Base-by-base conservation (phyloP, 2,329 filamentous ascomycete genomes). In the Tolypocladium amazonense region DNA sequence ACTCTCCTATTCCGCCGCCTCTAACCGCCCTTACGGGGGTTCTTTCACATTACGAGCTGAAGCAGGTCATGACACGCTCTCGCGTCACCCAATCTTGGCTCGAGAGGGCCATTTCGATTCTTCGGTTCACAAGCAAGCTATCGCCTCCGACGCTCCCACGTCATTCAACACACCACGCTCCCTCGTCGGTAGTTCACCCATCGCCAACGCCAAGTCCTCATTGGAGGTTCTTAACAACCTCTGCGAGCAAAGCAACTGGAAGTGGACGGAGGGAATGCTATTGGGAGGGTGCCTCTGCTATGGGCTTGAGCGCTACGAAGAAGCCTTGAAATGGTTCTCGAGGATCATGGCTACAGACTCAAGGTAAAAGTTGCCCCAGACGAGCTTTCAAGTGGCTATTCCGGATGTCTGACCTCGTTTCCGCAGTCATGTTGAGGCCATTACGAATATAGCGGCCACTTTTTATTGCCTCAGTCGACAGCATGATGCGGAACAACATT, bases 201-300 rank as follows among this genome's bases (percentile, higher is more conserved):
- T 81, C 27, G 72, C 78, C 8, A 59, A 83, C 63, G 90, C 90
- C 11, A 82, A 79, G 55, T 78, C 82, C 8, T 88, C 89, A 2
- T 74, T 96, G 25, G 84, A 89, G 43, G 84, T 91, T 67, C 78
- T 96, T 25, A 86, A 84, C 20, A 84, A 80, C 63, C 75, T 95
- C 8, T 96, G 91, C 69, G 85, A 89, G 67, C 88, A 93, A 70
- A 90, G 88, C 67, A 82, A 81, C 12, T 94, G 90, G 89, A 83
- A 86, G 66, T 99, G 94, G 94, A 83, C 92, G 58, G 93, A 97
- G 69, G 94, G 94, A 2, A 92, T 97, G 78, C 79, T 97, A 45
- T 79, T 97, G 8, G 91, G 89, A 45, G 94, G 94, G 2, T 97
- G 94, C 74, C 79, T 99, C 60, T 88, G 93, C 56, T 97, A 97